Evolutionary conservation across 2,329 filamentous ascomycete genomes (phyloP).

Genomic region (Periconia sp.): DNA sequence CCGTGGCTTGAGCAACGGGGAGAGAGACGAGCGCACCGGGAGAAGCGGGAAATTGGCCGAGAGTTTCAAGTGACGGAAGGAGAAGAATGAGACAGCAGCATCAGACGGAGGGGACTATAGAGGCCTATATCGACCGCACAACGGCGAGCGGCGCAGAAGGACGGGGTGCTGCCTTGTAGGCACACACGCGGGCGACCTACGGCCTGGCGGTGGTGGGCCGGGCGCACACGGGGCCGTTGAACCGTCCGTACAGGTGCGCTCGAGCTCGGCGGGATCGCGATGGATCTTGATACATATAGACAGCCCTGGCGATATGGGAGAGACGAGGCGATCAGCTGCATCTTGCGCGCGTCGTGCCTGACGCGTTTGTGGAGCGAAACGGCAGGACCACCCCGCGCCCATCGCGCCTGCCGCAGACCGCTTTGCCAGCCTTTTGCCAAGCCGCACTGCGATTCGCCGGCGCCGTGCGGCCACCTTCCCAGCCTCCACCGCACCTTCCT

Average conservation of each 20-base stretch:
- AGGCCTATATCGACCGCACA: conserved; percentile 16
- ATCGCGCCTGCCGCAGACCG: background rate
- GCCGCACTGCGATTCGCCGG: conserved; percentile 17
- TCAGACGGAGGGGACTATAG: conserved; percentile 7
- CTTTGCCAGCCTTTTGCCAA: conserved; percentile 7
- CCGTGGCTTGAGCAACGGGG: no score
- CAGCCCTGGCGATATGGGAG: no score
- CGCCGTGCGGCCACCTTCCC: conserved; percentile 18
- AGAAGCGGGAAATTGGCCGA: conserved; percentile 19
- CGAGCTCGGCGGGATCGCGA: background rate
- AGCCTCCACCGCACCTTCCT: conserved; percentile 20
- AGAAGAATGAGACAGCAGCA: conserved; percentile 11
- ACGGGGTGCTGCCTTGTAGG: conserved; percentile 14
- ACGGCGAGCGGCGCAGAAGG: conserved; percentile 5
- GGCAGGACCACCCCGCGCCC: background rate
- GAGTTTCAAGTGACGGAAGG: conserved; percentile 18
- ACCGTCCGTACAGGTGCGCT: background rate
- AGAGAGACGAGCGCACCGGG: conserved; percentile 3
- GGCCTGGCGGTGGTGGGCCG: background rate
- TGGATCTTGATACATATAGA: no score
- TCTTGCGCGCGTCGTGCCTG: background rate
- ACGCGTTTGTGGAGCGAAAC: background rate
- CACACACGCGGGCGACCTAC: background rate
- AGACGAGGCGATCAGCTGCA: no score
- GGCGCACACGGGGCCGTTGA: background rate